Percentiles rank a stretch among this genome's conserved stretches.
Conservation (phyloP, 2,329 filamentous ascomycete genomes). For the Dryadomyces quercus-mongolicae region DNA sequence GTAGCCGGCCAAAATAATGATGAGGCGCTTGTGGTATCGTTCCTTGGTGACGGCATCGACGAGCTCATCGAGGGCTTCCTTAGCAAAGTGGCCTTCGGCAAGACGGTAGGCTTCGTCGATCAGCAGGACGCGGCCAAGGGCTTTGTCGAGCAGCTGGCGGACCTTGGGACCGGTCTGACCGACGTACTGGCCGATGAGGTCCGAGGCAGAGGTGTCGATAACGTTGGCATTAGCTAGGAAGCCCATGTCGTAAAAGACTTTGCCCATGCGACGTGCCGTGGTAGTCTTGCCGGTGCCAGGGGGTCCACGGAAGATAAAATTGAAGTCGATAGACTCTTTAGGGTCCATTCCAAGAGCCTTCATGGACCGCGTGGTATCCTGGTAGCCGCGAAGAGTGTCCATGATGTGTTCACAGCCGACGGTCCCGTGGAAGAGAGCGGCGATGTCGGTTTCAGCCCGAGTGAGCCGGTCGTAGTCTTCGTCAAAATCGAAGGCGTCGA, state of each 20-base stretch:
- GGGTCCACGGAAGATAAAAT: conserved; percentile 56
- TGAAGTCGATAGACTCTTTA: conserved; percentile 48
- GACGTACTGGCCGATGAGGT: conserved; percentile 55
- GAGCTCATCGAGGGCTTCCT: conserved; percentile 41
- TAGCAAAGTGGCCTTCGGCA: conserved; percentile 41
- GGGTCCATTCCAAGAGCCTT: conserved; percentile 40
- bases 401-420: conserved; percentile 47
- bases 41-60: conserved; percentile 40
- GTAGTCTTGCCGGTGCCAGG: conserved; percentile 56
- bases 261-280: conserved; percentile 60
- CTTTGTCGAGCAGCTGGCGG: conserved; percentile 43
- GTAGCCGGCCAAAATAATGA: conserved; percentile 60
- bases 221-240: conserved; percentile 38
- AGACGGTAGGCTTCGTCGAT: conserved; percentile 64
- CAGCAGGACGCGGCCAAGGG: conserved; percentile 54
- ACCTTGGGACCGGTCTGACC: conserved; percentile 62
- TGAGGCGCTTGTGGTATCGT: conserved; percentile 43
- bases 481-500: conserved; percentile 40
- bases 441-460: conserved; percentile 33
- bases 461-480: conserved; percentile 42
- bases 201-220: conserved; percentile 53
- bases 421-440: conserved; percentile 40
- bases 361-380: conserved; percentile 38
- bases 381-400: conserved; percentile 38
- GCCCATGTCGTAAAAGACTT: conserved; percentile 64